These are phyloP conservation scores for Flaveria trinervia DNA, from an alignment of 129 eudicot genomes.

Conservation along the genomic window DNA sequence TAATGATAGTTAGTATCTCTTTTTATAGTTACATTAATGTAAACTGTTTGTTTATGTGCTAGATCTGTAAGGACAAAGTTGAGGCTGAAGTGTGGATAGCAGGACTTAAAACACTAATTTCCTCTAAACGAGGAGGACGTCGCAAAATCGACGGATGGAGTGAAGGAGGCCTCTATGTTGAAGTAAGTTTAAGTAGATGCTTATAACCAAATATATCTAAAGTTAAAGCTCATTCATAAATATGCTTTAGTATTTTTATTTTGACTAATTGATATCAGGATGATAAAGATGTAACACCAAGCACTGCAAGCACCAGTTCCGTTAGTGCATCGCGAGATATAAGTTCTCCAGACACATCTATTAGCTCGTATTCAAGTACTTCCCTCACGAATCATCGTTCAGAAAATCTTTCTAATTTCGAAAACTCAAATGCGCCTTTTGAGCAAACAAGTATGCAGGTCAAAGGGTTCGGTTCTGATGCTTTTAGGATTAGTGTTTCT, in stretches of 20 bases:
- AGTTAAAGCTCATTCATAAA: too few species aligned
- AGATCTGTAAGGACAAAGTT: conserved; percentile 95
- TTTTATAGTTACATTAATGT: background rate
- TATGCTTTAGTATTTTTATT: background rate
- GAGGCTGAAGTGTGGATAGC: conserved; percentile 98
- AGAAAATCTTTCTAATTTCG: conserved; percentile 47
- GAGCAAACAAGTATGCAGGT: conserved; percentile 82
- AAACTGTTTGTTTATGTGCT: conserved; percentile 3
- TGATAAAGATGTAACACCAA: conserved; percentile 71
- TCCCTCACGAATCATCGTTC: conserved; percentile 60
- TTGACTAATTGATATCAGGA: conserved; percentile 57
- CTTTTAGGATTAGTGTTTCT: conserved; percentile 89
- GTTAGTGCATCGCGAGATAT: conserved; percentile 54
- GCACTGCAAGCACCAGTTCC: conserved; percentile 74
- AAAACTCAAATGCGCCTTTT: conserved; percentile 68
- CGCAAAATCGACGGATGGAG: conserved; percentile 93
- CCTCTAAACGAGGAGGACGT: conserved; percentile 82
- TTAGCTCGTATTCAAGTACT: conserved; percentile 51
- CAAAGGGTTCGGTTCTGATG: conserved; percentile 82
- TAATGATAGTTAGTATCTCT: conserved; percentile 16
- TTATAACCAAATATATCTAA: background rate
- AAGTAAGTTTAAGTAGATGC: conserved; percentile 43
- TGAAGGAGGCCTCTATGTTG: conserved; percentile 86
- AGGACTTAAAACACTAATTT: conserved; percentile 74
- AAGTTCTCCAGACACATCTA: conserved; percentile 72